Percentiles rank a stretch among this genome's conserved stretches.
Conservation (phyloP, 2,329 filamentous ascomycete species). For the Botrytis pseudocinerea region DNA sequence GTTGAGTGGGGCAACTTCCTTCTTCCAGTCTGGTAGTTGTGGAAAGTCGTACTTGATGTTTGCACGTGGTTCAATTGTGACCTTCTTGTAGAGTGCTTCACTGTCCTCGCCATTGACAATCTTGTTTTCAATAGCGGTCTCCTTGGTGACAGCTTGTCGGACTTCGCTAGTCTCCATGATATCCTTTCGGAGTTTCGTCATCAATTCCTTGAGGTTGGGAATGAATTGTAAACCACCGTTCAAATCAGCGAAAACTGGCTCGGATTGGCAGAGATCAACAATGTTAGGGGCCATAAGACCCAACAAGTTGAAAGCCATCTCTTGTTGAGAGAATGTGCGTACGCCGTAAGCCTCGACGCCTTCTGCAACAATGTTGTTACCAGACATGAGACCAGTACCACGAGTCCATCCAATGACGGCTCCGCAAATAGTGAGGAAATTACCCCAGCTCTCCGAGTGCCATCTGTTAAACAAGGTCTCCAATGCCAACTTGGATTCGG, state of each 20-base stretch:
- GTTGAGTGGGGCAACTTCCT: conserved; percentile 86
- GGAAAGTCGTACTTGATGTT: conserved; percentile 99
- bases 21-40: conserved; percentile 84
- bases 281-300: conserved; percentile 93
- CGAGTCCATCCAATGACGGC: conserved; percentile 99
- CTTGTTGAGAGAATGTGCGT: conserved; percentile 96
- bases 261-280: conserved; percentile 90
- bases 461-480: conserved; percentile 98
- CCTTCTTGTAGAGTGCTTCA: conserved; percentile 92
- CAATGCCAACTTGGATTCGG: conserved; percentile 93
- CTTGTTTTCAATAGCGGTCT: conserved; percentile 95
- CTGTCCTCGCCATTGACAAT: conserved; percentile 92
- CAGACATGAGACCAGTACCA: conserved; percentile 95
- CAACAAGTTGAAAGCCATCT: conserved; percentile 98
- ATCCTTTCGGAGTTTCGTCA: conserved; percentile 90
- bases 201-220: conserved; percentile 89
- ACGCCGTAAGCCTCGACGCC: conserved; percentile 96
- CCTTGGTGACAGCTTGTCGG: conserved; percentile 89
- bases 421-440: conserved; percentile 97
- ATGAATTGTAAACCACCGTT: conserved; percentile 98
- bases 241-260: conserved; percentile 95
- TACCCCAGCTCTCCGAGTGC: conserved; percentile 96
- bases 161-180: conserved; percentile 95
- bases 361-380: conserved; percentile 96
- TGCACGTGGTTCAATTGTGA: conserved; percentile 87